Conservation (phyloP, 768 basidiomycete species). For the Coprinellus micaceus region DNA sequence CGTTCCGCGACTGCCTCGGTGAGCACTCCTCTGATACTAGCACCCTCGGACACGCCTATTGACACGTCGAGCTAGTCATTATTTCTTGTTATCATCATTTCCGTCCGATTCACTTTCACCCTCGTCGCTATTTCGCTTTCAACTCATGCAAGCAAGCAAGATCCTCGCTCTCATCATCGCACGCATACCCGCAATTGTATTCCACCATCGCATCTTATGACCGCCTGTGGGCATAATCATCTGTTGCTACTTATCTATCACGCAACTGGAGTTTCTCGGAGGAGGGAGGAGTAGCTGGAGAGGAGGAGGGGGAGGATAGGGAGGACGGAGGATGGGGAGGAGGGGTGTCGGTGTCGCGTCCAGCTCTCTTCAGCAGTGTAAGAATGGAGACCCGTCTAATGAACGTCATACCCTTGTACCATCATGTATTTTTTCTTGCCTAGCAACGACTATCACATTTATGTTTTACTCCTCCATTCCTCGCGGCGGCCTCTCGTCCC, state of each 20-base stretch:
- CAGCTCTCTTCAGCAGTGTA: slow-evolving; percentile 15
- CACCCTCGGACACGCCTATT: no score
- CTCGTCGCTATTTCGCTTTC: slow-evolving; percentile 16
- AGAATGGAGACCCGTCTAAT: slow-evolving; percentile 26
- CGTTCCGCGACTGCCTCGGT: background rate
- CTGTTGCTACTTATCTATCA: background rate
- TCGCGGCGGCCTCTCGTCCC: slow-evolving; percentile 19
- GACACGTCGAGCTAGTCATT: no score
- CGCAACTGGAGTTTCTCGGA: no score
- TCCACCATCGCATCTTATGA: slow-evolving; percentile 2
- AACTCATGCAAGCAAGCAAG: slow-evolving; percentile 4
- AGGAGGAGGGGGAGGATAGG: slow-evolving; percentile 12
- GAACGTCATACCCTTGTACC: slow-evolving; percentile 35
- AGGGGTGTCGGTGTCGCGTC: background rate
- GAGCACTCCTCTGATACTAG: no score
- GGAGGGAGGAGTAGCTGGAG: no score
- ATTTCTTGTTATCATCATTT: slow-evolving; percentile 2
- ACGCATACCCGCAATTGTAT: slow-evolving; percentile 3
- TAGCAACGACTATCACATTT: slow-evolving; percentile 26
- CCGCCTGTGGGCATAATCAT: background rate
- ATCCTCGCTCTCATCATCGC: slow-evolving; percentile 1
- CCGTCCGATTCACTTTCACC: slow-evolving; percentile 6
- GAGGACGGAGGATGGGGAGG: background rate
- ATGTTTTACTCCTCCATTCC: slow-evolving; percentile 20
- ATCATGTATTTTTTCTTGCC: slow-evolving; percentile 20